Conservation (phyloP, 495 filamentous ascomycete genomes). For the Podospora australis region DNA sequence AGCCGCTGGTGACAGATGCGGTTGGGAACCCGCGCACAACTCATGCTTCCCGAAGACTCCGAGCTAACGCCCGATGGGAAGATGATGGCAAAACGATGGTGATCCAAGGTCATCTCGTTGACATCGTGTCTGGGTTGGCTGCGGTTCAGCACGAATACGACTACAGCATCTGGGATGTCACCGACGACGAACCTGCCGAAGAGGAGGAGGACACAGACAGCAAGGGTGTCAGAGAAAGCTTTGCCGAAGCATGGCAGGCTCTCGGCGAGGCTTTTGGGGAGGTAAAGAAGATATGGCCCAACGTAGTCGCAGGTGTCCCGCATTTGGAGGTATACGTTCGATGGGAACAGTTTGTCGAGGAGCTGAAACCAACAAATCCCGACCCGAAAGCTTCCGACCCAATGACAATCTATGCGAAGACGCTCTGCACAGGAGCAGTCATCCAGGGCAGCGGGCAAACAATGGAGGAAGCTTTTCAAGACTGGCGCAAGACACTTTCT, state of each 20-base stretch:
- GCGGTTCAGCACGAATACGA: background rate
- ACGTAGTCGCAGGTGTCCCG: background rate
- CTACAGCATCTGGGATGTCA: too few species aligned
- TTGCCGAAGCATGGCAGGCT: background rate
- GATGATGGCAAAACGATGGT: conserved; percentile 1
- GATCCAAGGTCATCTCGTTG: conserved; percentile 8
- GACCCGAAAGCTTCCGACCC: background rate
- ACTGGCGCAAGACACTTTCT: background rate
- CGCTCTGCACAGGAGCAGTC: conserved; percentile 8
- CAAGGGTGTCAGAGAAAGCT: background rate
- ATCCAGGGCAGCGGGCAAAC: conserved; percentile 3
- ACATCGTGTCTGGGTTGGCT: background rate
- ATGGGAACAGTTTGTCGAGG: conserved; percentile 6
- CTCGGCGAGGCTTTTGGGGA: background rate
- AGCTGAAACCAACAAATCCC: conserved; percentile 9
- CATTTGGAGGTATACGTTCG: background rate
- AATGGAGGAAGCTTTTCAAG: conserved; percentile 1
- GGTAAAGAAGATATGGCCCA: background rate
- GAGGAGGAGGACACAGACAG: background rate
- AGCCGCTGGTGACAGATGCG: conserved; percentile 3
- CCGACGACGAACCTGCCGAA: background rate
- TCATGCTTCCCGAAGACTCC: conserved; percentile 3
- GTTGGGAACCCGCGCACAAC: background rate
- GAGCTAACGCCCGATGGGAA: background rate
- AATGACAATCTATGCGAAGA: conserved; percentile 2